Evolutionary conservation across 768 basidiomycete genomes (phyloP), one percentile per base, ranked within the genome.

Genomic region (Lentinula boryana): DNA sequence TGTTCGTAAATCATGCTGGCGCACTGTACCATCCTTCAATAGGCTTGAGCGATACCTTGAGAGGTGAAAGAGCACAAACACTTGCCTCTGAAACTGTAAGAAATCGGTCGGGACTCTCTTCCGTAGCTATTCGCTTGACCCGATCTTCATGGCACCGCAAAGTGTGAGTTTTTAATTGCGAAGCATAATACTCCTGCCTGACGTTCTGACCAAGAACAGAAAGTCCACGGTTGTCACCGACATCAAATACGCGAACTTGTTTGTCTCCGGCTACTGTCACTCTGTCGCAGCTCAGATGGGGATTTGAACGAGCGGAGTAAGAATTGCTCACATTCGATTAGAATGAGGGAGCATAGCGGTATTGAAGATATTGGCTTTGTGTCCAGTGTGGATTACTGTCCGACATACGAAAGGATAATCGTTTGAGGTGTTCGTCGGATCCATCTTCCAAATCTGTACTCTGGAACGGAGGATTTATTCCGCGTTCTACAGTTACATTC

Each of bases 321-420:
- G 32, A 16, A 27, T 46, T 27, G 68, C 84, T 76, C 71, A 92
- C 84, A 95, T 88, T 56, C 85, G 82, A n/a, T 86, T 82, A 10
- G 91, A 90, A 64, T 82, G 76, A 0, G 92, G 91, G 1, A 96
- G 76, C 80, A 91, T 87, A 50, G 90, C 84, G 0, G 83, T 85
- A 64, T 87, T 90, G 76, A 96, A 96, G 50, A 96, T 91, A 67
- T 96, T 96, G 12, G 80, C 84, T 50, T 74, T 80, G 70, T 96
- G 93, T 3, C 91, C 91, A 0, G 93, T 94, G 13, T 78, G 71
- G 54, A 95, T 85, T n/a, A 88, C 81, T 7, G 84, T 78, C 60
- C 83, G 77, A 68, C 82, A 91, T 44, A 74, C 72, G 71, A 85
- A 92, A 31, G 83, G 87, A 74, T 86, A 89, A 55, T 83, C 82